These are phyloP conservation scores for Ophiocordyceps polyrhachis-furcata DNA, from an alignment of 2,329 filamentous ascomycete species.

Conservation along the genomic window DNA sequence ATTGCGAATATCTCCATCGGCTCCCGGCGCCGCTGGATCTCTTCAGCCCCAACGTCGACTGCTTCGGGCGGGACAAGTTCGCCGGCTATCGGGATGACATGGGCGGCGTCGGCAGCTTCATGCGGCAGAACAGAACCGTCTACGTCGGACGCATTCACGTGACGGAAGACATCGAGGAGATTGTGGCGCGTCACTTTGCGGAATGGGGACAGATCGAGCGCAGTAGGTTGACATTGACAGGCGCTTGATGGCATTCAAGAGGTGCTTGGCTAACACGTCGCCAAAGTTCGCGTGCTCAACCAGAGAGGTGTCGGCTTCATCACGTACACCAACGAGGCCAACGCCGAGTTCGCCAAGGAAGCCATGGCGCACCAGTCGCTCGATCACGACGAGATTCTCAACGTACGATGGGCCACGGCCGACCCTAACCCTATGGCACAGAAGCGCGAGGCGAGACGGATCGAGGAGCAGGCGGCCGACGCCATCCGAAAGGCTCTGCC, in stretches of 20 bases:
- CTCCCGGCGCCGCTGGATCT: constrained; percentile 74
- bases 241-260: constrained; percentile 1
- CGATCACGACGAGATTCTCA: constrained; percentile 81
- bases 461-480: constrained; percentile 93
- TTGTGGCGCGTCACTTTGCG: constrained; percentile 83
- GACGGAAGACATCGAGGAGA: constrained; percentile 90
- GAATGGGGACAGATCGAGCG: constrained; percentile 94
- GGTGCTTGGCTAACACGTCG: not conserved
- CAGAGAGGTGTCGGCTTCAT: constrained; percentile 83
- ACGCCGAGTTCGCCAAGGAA: constrained; percentile 80
- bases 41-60: constrained; percentile 87
- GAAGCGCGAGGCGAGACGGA: constrained; percentile 68
- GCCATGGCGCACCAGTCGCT: constrained; percentile 90
- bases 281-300: constrained; percentile 62
- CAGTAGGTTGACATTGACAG: constrained; percentile 18
- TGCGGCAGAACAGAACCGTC: constrained; percentile 82
- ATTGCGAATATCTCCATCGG: constrained; percentile 88
- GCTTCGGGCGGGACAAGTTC: constrained; percentile 76
- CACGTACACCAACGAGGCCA: constrained; percentile 81
- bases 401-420: constrained; percentile 91
- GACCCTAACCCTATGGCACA: constrained; percentile 93
- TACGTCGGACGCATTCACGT: constrained; percentile 92
- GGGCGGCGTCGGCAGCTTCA: constrained; percentile 89
- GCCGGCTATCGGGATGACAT: constrained; percentile 92
- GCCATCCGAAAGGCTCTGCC: constrained; percentile 78